Evolutionary conservation across 2,329 filamentous ascomycete genomes (phyloP).

Genomic region (Alternaria sp.): DNA sequence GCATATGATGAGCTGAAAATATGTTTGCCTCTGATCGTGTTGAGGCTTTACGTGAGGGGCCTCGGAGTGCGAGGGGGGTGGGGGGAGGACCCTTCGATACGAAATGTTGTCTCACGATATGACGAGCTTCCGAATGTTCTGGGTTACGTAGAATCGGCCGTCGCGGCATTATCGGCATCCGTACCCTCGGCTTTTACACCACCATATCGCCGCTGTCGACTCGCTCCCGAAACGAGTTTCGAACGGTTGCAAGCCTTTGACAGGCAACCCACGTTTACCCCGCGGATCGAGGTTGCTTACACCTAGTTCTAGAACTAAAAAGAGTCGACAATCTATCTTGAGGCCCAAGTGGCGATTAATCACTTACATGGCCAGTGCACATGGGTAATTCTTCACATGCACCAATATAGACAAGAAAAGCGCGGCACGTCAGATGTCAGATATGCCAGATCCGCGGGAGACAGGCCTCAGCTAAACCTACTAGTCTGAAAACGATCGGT

Average conservation of each 20-base stretch:
- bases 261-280: background rate
- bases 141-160: background rate
- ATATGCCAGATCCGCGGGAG: slow-evolving; percentile 14
- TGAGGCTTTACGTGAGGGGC: background rate
- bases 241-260: slow-evolving; percentile 1
- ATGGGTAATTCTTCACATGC: slow-evolving; percentile 4
- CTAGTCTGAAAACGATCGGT: background rate
- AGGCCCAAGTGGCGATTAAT: slow-evolving; percentile 13
- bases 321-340: slow-evolving; percentile 4
- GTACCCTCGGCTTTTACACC: background rate
- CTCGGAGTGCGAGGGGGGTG: background rate
- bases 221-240: background rate
- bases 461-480: slow-evolving; percentile 3
- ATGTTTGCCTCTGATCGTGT: background rate
- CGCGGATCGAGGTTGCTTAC: slow-evolving; percentile 2
- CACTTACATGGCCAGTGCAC: slow-evolving; percentile 12
- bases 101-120: background rate
- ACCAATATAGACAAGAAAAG: background rate
- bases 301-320: slow-evolving; percentile 5
- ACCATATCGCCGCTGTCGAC: background rate
- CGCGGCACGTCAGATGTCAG: slow-evolving; percentile 17
- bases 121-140: background rate
- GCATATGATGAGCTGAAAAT: background rate
- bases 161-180: background rate
- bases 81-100: background rate